Base-by-base conservation (phyloP, 1,139 yeast species). In the Arxiozyma heterogenica region DNA sequence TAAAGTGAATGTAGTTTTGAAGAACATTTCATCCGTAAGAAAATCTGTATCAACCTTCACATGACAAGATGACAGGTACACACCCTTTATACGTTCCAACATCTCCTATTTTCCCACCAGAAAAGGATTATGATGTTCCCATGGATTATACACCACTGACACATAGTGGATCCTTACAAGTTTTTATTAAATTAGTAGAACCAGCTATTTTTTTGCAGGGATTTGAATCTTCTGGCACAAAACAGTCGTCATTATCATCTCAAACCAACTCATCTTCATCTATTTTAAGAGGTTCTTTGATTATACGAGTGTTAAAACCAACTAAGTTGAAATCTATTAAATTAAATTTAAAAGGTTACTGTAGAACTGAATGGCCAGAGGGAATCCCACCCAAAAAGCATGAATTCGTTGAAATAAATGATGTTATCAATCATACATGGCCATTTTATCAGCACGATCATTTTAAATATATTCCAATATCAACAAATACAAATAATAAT, bases 361-460 rank as follows among this genome's bases (percentile, higher is more conserved):
- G 88, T 47, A 75, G 87, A 58, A 93, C 98, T 0, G 97, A 93
- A 59, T 93, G 98, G 98, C 98, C 98, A 2, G 98, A 94, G 64
- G 98, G 97, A 1, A 90, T 91, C 30, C 98, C 98, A 0, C 97
- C 98, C 0, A 88, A 86, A 65, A 82, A 82, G 63, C 74, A 75
- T 27, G 84, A 81, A 25, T 83, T 80, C 57, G 68, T 70, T 34
- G 98, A 93, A 64, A 68, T 77, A 27, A 80, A 79, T 58, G 86
- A 81, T 55, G 68, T 91, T 17, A 77, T 88, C 41, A 79, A 81
- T 54, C 98, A 93, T 66, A 83, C 88, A 5, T 93, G 98, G 98
- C 95, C 96, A 1, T 90, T 93, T 67, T 93, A 83, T 73, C 79
- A 80, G 52, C 63, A 60, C 4, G 63, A 63, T 3, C 20, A 39